Evolutionary conservation across 768 basidiomycete species (phyloP).

Genomic region (Phallus indusiatus): DNA sequence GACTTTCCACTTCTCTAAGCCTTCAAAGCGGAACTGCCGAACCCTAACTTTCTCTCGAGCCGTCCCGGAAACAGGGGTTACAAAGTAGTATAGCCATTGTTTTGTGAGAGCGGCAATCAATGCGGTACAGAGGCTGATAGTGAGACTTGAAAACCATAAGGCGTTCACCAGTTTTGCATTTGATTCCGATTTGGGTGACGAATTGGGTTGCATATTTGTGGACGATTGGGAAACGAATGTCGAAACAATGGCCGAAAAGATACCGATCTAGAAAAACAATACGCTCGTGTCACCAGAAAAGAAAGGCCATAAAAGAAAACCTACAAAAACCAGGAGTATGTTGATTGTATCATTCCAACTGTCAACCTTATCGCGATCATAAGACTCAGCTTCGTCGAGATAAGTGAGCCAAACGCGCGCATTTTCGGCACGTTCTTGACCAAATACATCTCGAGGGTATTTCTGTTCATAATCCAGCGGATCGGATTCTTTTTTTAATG

Average conservation of each 20-base stretch:
- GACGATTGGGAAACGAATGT: no score
- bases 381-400: constrained; percentile 1
- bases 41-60: constrained; percentile 14
- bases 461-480: constrained; percentile 4
- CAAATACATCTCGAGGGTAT: background rate
- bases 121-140: constrained; percentile 18
- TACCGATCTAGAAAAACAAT: no score
- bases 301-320: background rate
- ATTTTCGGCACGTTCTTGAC: background rate
- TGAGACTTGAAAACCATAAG: constrained; percentile 18
- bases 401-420: constrained; percentile 6
- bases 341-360: background rate
- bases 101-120: constrained; percentile 19
- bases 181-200: no score
- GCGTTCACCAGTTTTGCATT: constrained; percentile 11
- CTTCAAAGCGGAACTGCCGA: constrained; percentile 18
- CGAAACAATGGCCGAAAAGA: no score
- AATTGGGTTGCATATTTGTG: no score
- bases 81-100: constrained; percentile 19
- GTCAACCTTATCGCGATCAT: constrained; percentile 2
- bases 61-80: constrained; percentile 13
- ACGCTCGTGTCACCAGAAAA: no score
- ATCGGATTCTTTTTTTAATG: no score
- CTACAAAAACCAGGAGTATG: constrained; percentile 2
- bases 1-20: constrained; percentile 15